Evolutionary conservation across 768 basidiomycete genomes (phyloP).

Genomic region (Auricularia heimuer): DNA sequence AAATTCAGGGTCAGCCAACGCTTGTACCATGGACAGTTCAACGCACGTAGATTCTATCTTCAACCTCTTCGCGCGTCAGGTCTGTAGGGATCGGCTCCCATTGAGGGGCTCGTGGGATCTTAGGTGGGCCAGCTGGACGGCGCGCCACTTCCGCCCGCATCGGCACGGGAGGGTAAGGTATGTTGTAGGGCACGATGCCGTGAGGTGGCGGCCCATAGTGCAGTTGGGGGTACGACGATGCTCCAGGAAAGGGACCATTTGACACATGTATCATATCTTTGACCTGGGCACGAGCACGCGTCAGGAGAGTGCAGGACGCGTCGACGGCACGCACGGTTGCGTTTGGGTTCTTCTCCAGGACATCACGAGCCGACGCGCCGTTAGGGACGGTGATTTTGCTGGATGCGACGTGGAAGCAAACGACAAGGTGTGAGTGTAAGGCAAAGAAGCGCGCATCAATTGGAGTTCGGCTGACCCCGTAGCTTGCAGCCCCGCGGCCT

Average conservation of each 20-base stretch:
- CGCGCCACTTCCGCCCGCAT: background rate
- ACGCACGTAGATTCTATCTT: constrained; percentile 39
- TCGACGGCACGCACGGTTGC: constrained; percentile 19
- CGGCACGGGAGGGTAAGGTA: background rate
- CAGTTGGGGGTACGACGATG: no score
- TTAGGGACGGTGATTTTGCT: constrained; percentile 17
- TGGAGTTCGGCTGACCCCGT: constrained; percentile 38
- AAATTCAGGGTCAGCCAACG: background rate
- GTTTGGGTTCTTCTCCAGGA: constrained; percentile 24
- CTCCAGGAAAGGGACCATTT: no score
- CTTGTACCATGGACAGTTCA: background rate
- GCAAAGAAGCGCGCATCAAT: background rate
- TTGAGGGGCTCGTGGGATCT: constrained; percentile 34
- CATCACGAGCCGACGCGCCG: constrained; percentile 28
- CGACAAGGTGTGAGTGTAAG: constrained; percentile 1
- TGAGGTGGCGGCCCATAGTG: no score
- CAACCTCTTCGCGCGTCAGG: constrained; percentile 37
- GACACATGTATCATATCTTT: no score
- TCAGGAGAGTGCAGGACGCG: background rate
- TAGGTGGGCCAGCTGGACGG: constrained; percentile 16
- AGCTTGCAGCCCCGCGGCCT: constrained; percentile 48
- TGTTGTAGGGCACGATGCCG: background rate
- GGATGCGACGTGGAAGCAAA: constrained; percentile 2
- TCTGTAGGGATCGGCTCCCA: constrained; percentile 44
- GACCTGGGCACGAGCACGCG: background rate